Evolutionary conservation across 306 rosid genomes (phyloP).

Genomic region (Hippophae tibetana): DNA sequence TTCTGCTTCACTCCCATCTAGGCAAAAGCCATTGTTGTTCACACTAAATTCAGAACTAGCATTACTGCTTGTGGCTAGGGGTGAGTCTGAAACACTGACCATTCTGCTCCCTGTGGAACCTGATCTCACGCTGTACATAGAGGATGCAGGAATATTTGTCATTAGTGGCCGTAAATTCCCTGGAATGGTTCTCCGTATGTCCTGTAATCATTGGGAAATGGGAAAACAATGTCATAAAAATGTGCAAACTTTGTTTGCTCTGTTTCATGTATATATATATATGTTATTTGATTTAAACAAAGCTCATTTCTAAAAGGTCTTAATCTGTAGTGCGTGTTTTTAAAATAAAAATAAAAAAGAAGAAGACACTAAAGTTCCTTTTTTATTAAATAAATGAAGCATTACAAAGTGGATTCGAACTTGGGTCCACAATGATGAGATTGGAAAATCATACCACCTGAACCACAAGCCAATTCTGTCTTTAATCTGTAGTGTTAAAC

Average conservation of each 20-base stretch:
- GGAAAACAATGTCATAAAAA: constrained; percentile 2
- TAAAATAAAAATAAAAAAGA: too few relatives aligned
- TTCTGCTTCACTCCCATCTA: constrained; percentile 65
- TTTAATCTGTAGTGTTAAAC: too few relatives aligned
- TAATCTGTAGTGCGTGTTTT: too few relatives aligned
- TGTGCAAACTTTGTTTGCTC: background rate
- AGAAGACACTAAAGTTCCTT: too few relatives aligned
- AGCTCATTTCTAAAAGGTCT: too few relatives aligned
- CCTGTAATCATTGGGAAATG: constrained; percentile 39
- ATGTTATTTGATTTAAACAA: background rate
- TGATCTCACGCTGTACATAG: constrained; percentile 88
- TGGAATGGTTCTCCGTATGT: constrained; percentile 84
- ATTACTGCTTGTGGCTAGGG: constrained; percentile 89
- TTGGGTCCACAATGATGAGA: too few relatives aligned
- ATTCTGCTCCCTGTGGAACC: constrained; percentile 78
- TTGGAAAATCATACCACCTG: too few relatives aligned
- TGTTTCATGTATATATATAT: background rate
- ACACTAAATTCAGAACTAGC: constrained; percentile 93
- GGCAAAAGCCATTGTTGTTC: constrained; percentile 77
- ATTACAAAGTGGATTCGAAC: too few relatives aligned
- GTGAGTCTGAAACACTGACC: constrained; percentile 74
- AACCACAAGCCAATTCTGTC: too few relatives aligned
- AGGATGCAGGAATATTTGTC: constrained; percentile 96
- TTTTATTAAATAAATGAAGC: too few relatives aligned
- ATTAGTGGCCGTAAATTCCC: constrained; percentile 80